Evolutionary conservation across 2,329 filamentous ascomycete species (phyloP).

Genomic region (Phyllosticta citribraziliensis): DNA sequence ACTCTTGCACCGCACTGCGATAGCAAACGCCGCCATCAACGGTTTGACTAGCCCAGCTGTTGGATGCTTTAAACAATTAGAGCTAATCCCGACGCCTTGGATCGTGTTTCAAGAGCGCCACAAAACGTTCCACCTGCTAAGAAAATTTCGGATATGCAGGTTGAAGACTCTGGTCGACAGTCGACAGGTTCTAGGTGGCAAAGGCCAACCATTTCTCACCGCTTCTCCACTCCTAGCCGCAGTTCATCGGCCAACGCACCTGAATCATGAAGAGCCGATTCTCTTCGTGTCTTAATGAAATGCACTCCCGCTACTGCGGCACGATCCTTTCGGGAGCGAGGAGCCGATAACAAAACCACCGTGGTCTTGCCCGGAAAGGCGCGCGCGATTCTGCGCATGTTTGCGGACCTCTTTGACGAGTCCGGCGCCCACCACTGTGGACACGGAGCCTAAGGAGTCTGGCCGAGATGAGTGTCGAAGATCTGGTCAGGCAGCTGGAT

Average conservation of each 20-base stretch:
- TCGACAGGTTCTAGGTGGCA: neutral
- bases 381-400: neutral
- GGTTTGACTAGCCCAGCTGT: neutral
- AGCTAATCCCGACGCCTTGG: neutral
- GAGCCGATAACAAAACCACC: conserved; percentile 8
- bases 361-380: neutral
- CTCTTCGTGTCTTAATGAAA: neutral
- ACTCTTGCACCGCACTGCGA: neutral
- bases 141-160: neutral
- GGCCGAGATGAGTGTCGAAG: conserved; percentile 6
- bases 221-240: conserved; percentile 8
- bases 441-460: neutral
- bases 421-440: neutral
- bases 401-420: neutral
- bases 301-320: conserved; percentile 3
- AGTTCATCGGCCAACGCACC: conserved; percentile 6
- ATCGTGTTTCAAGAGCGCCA: neutral
- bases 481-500: conserved; percentile 10
- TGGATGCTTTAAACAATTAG: neutral
- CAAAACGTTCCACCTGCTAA: neutral
- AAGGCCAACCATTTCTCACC: conserved; percentile 3
- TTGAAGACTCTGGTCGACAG: neutral
- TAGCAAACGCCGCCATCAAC: neutral
- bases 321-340: neutral
- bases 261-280: conserved; percentile 3